phyloP scores from a whole-genome alignment of 192 early-diverging fungal genomes.

The Coemansia guatemalensis region DNA sequence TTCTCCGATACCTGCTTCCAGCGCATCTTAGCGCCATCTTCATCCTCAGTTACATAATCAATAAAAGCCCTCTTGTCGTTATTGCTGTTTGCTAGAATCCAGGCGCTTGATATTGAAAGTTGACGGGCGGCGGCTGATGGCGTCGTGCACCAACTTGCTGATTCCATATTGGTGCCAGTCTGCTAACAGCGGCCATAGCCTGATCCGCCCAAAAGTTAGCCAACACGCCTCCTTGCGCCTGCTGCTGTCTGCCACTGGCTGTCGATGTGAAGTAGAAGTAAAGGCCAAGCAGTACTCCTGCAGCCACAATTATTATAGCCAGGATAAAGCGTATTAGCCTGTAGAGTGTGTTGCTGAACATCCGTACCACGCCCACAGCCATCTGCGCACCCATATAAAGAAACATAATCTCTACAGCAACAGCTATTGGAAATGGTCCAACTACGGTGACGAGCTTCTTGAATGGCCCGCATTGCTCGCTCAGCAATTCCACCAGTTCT shows the following conservation, averaged over 20 bases:
- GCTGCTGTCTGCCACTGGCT: slow-evolving; percentile 11
- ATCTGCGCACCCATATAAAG: slow-evolving; percentile 17
- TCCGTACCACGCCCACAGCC: slow-evolving; percentile 11
- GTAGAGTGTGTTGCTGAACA: slow-evolving; percentile 46
- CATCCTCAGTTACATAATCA: background rate
- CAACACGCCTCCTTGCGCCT: background rate
- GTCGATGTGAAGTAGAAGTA: slow-evolving; percentile 40
- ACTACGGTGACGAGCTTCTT: slow-evolving; percentile 15
- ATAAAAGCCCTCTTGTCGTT: background rate
- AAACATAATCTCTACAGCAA: slow-evolving; percentile 19
- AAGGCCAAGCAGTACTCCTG: slow-evolving; percentile 23
- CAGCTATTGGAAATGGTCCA: slow-evolving; percentile 20
- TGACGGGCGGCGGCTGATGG: slow-evolving; percentile 9
- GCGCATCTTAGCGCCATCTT: background rate
- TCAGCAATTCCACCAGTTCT: slow-evolving; percentile 8
- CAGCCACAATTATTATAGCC: slow-evolving; percentile 9
- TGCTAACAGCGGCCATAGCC: slow-evolving; percentile 15
- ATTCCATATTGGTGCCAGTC: slow-evolving; percentile 24
- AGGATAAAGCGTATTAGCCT: slow-evolving; percentile 28
- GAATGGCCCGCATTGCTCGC: slow-evolving; percentile 35
- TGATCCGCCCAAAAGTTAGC: slow-evolving; percentile 34
- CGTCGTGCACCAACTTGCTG: background rate
- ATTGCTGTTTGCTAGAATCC: slow-evolving; percentile 2
- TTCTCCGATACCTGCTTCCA: slow-evolving; percentile 46
- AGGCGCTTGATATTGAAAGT: slow-evolving; percentile 31